Conservation (phyloP, 768 basidiomycete genomes). For the Vararia minispora region DNA sequence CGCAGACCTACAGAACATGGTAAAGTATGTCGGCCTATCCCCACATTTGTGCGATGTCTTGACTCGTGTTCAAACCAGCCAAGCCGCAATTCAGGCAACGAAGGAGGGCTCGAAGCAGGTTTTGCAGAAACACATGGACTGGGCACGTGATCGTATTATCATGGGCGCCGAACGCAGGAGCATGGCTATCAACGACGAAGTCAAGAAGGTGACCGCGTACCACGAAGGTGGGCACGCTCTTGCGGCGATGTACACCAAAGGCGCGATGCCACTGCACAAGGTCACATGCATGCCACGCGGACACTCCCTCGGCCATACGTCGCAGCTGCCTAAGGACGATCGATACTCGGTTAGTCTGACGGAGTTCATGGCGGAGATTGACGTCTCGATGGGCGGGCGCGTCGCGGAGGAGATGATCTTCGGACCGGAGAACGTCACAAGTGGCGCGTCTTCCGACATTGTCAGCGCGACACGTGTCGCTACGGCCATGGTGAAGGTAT, state of each 20-base stretch:
- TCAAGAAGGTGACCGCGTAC: constrained; percentile 86
- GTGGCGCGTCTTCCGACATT: constrained; percentile 88
- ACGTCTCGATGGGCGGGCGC: constrained; percentile 90
- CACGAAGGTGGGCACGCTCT: constrained; percentile 97
- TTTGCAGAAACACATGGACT: constrained; percentile 79
- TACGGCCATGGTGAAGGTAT: constrained; percentile 80
- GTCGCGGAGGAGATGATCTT: constrained; percentile 92
- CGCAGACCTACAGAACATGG: constrained; percentile 93
- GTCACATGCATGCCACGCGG: constrained; percentile 97
- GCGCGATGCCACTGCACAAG: constrained; percentile 95
- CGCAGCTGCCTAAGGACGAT: constrained; percentile 69
- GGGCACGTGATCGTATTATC: constrained; percentile 93
- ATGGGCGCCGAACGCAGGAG: constrained; percentile 96
- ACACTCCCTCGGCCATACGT: constrained; percentile 80
- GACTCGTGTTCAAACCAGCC: constrained; percentile 25
- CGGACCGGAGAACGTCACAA: constrained; percentile 79
- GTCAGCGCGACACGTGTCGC: constrained; percentile 71
- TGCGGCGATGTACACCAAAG: constrained; percentile 89
- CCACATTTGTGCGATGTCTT: background rate
- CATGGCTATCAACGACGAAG: constrained; percentile 78
- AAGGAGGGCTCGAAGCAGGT: constrained; percentile 72
- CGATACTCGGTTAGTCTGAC: constrained; percentile 57
- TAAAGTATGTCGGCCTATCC: constrained; percentile 56
- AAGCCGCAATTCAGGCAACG: constrained; percentile 92
- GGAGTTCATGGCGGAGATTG: constrained; percentile 74